These are phyloP conservation scores for Globisporangium barbulae DNA, from an alignment of 352 stramenopile genomes.

Conservation along the genomic window DNA sequence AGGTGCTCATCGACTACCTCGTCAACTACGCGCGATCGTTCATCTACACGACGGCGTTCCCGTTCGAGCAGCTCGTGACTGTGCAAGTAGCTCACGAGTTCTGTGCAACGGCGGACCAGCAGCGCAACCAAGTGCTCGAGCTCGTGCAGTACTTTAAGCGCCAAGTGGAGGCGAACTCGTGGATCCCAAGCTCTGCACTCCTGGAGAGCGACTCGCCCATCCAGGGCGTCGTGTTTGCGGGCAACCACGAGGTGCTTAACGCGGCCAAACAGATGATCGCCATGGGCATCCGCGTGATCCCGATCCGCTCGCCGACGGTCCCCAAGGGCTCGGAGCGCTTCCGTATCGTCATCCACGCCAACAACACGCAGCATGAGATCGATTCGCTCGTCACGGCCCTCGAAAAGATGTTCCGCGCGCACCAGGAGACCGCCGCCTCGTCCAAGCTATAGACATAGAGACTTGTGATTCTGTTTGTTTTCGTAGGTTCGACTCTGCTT, in stretches of 20 bases:
- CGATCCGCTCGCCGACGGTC: slow-evolving; percentile 96
- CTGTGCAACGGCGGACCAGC: slow-evolving; percentile 49
- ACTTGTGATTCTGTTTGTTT: neutral
- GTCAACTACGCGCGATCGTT: slow-evolving; percentile 97
- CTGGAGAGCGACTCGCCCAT: slow-evolving; percentile 88
- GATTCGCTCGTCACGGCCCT: slow-evolving; percentile 55
- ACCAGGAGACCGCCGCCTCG: neutral
- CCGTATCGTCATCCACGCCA: slow-evolving; percentile 94
- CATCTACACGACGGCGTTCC: slow-evolving; percentile 96
- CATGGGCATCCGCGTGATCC: slow-evolving; percentile 88
- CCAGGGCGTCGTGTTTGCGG: slow-evolving; percentile 92
- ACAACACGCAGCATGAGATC: slow-evolving; percentile 92
- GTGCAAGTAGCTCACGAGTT: slow-evolving; percentile 90
- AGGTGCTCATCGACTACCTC: slow-evolving; percentile 91
- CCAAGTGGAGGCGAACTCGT: slow-evolving; percentile 27
- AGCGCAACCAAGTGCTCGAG: slow-evolving; percentile 34
- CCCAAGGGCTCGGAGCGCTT: slow-evolving; percentile 92
- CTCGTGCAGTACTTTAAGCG: slow-evolving; percentile 85
- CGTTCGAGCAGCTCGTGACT: slow-evolving; percentile 88
- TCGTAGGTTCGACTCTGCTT: neutral
- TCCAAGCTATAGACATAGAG: slow-evolving; percentile 26
- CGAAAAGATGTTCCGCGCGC: slow-evolving; percentile 36
- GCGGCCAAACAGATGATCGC: slow-evolving; percentile 67
- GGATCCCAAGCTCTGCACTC: slow-evolving; percentile 45
- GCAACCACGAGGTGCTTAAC: slow-evolving; percentile 85